Evolutionary conservation across 805 yeast species (phyloP), one percentile per base, ranked within the genome.

Genomic region (Ogataea paraovalis): DNA sequence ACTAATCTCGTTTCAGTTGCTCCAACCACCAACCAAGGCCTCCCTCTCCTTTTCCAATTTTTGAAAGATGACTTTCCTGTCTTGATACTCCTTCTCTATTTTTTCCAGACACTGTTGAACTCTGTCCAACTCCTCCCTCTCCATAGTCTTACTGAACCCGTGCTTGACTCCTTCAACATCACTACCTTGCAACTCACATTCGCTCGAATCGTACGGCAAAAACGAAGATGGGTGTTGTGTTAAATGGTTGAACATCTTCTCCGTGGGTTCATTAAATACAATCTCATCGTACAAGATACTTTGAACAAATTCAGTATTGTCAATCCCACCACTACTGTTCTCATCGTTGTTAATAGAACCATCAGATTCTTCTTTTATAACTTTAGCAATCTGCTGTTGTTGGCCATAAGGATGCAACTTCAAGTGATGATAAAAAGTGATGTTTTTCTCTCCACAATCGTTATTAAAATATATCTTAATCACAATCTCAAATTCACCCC

Each of bases 401-500:
- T 7, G 10, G 2, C 76, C 82, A 62, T 86, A 94, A 0, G 98
- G 97, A 70, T 94, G 99, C 30, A 94, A 74, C 64, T 91, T 88
- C 57, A 94, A 71, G 53, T 87, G 96, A 62, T 94, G 99, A 61
- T 89, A 87, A 43, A 94, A 72, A 38, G 83, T 85, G 41, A 94
- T 70, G 65, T 86, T 83, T 70, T 94, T 94, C 62, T 94, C 99
- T 56, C 83, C 84, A 14, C 95, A 84, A 27, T 87, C 96, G n/a
- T 83, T 76, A 34, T 82, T 83, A 65, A 94, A 94, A 64, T 83
- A 91, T 16, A 94, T 79, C 62, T 91, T 87, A 46, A 94, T 83
- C 33, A 87, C 80, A 51, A 94, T 85, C 61, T 94, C 99, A 67
- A 94, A 94, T 66, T 94, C 99, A 55, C 99, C 99, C 99, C 99